phyloP scores from a whole-genome alignment of 2,329 filamentous ascomycete species.

The Botryotinia convoluta region DNA sequence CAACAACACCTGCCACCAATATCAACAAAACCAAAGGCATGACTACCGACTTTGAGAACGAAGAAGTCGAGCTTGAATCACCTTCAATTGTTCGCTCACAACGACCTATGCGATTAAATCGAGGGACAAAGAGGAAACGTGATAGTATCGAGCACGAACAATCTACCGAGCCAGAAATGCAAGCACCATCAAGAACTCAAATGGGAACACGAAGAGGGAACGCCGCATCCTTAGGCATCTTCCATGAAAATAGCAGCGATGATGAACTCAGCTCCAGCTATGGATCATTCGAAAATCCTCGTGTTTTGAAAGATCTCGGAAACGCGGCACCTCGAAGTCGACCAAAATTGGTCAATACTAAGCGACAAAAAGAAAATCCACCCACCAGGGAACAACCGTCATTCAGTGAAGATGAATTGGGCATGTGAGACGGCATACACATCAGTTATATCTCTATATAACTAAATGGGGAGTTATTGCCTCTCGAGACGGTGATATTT shows the following conservation, averaged over 20 bases:
- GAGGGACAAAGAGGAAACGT: neutral
- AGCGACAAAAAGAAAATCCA: neutral
- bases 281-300: slow-evolving; percentile 24
- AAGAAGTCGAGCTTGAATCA: slow-evolving; percentile 27
- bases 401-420: slow-evolving; percentile 36
- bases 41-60: neutral
- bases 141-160: neutral
- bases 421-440: slow-evolving; percentile 28
- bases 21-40: slow-evolving; percentile 19
- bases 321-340: slow-evolving; percentile 15
- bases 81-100: slow-evolving; percentile 21
- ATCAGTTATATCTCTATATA: neutral
- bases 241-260: slow-evolving; percentile 34
- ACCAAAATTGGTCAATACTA: neutral
- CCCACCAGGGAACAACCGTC: neutral
- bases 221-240: neutral
- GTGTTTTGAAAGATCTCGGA: slow-evolving; percentile 25
- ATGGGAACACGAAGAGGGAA: neutral
- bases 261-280: slow-evolving; percentile 34
- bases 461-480: neutral
- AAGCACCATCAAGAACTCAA: slow-evolving; percentile 20
- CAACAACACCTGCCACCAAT: slow-evolving; percentile 43
- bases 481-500: neutral
- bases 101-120: neutral
- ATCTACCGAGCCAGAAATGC: neutral